These are phyloP conservation scores for Ulota crispa DNA, from an alignment of 225 moss, liverwort and hornwort genomes.

Conservation along the genomic window DNA sequence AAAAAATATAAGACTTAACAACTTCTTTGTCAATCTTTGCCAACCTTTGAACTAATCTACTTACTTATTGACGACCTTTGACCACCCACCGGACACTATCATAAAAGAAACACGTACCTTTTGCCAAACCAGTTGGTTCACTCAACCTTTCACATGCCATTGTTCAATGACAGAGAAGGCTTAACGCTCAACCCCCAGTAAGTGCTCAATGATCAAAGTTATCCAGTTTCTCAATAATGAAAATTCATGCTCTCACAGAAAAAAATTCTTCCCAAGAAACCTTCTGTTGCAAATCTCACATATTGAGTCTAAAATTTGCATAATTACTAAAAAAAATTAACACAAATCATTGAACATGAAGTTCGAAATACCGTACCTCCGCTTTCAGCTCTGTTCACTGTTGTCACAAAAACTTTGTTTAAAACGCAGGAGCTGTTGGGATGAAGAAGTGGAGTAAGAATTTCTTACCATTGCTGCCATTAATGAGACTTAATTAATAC, in stretches of 20 bases:
- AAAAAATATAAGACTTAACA: accelerated
- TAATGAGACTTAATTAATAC: not conserved
- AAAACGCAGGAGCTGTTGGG: not conserved
- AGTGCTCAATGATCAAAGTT: not conserved
- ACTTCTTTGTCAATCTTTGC: not conserved
- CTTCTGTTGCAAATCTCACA: not conserved
- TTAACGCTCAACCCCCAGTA: not conserved
- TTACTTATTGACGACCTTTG: conserved; percentile 5
- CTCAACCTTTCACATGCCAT: conserved; percentile 18
- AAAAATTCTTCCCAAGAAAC: not conserved
- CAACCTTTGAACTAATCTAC: not conserved
- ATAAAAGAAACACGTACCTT: not conserved
- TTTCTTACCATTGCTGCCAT: not conserved
- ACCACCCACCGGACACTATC: not conserved
- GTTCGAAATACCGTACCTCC: conserved; percentile 3
- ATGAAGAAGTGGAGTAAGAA: not conserved
- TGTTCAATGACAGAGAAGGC: not conserved
- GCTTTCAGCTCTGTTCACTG: not conserved
- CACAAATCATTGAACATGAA: not conserved
- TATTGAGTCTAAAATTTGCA: not conserved
- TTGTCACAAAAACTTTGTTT: not conserved
- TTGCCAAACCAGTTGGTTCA: conserved; percentile 9
- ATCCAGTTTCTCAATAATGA: not conserved
- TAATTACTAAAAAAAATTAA: not conserved
- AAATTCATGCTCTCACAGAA: not conserved